Conservation (phyloP, 1,284 basidiomycete species). For the Athelia psychrophila region DNA sequence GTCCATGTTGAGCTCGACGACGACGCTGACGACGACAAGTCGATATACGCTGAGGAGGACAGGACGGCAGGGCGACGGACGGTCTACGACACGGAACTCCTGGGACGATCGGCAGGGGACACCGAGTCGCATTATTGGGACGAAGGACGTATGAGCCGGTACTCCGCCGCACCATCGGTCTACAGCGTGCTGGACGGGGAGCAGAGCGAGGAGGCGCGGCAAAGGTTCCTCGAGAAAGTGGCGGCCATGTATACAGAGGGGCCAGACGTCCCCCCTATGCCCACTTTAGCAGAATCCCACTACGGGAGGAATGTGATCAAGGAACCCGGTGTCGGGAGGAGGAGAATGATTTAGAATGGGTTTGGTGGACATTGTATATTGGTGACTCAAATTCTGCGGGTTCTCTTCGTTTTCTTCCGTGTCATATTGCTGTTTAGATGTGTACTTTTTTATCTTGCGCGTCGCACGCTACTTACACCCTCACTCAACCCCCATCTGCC, state of each 20-base stretch:
- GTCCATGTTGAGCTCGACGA: background rate
- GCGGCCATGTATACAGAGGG: conserved; percentile 47
- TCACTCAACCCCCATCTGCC: too few species aligned
- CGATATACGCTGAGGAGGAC: conserved; percentile 27
- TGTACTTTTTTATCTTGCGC: too few species aligned
- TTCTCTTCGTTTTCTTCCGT: too few species aligned
- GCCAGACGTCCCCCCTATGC: conserved; percentile 43
- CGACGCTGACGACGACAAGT: conserved; percentile 23
- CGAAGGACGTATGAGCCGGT: conserved; percentile 28
- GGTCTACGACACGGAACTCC: conserved; percentile 17
- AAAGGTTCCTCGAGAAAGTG: conserved; percentile 46
- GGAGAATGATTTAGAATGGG: background rate
- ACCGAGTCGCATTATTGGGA: conserved; percentile 19
- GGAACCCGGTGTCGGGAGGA: background rate
- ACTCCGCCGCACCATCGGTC: conserved; percentile 37
- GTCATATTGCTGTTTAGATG: too few species aligned
- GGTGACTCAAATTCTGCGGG: too few species aligned
- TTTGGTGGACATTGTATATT: too few species aligned
- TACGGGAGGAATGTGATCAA: background rate
- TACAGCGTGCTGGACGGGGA: conserved; percentile 54
- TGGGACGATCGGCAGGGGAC: conserved; percentile 10
- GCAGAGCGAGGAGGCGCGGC: conserved; percentile 45
- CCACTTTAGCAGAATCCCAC: conserved; percentile 30
- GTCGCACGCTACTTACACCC: too few species aligned
- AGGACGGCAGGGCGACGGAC: conserved; percentile 30